Conservation (phyloP, 441 rosid genomes). For the Adansonia grandidieri region DNA sequence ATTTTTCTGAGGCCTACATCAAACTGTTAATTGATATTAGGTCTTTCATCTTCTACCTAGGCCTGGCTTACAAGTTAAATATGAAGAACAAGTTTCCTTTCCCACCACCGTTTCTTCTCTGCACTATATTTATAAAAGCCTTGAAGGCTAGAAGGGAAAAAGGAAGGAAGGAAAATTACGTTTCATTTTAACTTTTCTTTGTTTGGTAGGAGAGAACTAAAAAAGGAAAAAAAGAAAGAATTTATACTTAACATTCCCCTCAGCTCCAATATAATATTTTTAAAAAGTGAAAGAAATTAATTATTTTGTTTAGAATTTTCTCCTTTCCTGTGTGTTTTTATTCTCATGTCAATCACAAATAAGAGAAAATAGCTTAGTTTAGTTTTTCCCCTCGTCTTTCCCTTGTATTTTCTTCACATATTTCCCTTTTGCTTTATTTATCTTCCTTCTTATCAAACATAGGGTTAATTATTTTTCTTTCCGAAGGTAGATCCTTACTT, state of each 20-base stretch:
- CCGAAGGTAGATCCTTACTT: slow-evolving; percentile 81
- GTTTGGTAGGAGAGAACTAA: not conserved
- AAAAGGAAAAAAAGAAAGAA: not conserved
- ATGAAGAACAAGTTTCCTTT: not conserved
- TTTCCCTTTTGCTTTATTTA: not conserved
- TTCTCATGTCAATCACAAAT: not conserved
- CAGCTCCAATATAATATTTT: not conserved
- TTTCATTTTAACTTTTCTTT: not conserved
- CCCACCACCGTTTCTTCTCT: not conserved
- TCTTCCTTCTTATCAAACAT: not conserved
- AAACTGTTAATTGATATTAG: not conserved
- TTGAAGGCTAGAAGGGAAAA: not conserved
- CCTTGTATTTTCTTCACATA: not conserved
- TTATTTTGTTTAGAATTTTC: not conserved
- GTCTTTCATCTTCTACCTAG: not conserved
- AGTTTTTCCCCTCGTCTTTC: too few relatives aligned
- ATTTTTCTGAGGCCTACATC: not conserved
- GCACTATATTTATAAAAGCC: not conserved
- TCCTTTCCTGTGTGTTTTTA: not conserved
- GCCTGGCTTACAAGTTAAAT: not conserved
- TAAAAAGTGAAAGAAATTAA: not conserved
- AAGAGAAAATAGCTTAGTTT: not conserved
- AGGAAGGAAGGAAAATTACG: not conserved
- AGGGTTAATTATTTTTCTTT: slow-evolving; percentile 16
- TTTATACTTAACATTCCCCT: not conserved